phyloP scores from a whole-genome alignment of 768 basidiomycete genomes.

The Kwoniella dejecticola region DNA sequence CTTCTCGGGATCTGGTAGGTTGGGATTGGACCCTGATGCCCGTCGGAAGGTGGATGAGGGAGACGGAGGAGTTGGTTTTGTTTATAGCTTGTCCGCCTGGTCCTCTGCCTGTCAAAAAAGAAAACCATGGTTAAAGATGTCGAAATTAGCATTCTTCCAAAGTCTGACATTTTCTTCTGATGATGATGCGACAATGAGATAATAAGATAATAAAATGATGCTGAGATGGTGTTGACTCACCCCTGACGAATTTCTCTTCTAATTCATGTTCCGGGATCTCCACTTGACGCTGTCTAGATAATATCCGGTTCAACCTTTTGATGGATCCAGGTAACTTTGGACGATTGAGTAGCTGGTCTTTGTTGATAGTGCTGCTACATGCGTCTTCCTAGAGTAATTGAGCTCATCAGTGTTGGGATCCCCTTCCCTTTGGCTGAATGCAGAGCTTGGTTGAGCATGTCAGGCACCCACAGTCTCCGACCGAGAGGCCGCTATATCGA shows the following conservation, averaged over 20 bases:
- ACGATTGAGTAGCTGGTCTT: constrained; percentile 18
- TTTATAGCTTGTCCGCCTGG: constrained; percentile 97
- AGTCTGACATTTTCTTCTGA: no score
- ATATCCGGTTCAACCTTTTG: constrained; percentile 51
- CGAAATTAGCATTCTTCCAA: no score
- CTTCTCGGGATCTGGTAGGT: constrained; percentile 77
- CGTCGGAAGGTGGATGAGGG: constrained; percentile 83
- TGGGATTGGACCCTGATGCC: constrained; percentile 85
- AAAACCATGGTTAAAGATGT: no score
- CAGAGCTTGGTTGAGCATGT: neutral
- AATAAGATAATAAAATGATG: no score
- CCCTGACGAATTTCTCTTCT: constrained; percentile 84
- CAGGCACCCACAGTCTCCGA: neutral
- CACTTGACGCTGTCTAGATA: constrained; percentile 58
- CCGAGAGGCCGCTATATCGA: neutral
- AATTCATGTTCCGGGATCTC: constrained; percentile 75
- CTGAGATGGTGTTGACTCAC: no score
- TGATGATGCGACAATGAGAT: no score
- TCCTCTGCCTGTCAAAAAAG: constrained; percentile 78
- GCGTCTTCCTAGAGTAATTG: no score
- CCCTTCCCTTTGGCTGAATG: neutral
- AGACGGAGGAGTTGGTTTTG: constrained; percentile 80
- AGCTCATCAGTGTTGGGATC: neutral
- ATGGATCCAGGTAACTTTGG: constrained; percentile 46
- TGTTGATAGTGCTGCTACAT: neutral